Conservation (phyloP, 768 basidiomycete genomes). For the Hemileccinum impolitum region DNA sequence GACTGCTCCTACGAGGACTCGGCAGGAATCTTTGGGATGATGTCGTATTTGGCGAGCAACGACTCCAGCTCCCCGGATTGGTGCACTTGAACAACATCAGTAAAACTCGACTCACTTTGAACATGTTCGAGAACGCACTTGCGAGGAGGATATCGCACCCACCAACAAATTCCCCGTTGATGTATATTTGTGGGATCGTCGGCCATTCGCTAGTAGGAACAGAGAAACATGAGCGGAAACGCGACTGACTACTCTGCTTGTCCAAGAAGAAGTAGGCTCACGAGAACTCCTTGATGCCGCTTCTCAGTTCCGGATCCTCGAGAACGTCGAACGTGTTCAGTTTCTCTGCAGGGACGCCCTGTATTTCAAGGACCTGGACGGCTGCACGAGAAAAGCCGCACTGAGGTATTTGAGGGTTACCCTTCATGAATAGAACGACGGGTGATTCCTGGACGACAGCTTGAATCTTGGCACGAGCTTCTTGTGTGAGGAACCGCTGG, state of each 20-base stretch:
- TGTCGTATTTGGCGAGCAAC: constrained; percentile 65
- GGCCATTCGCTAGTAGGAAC: constrained; percentile 99
- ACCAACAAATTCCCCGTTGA: constrained; percentile 93
- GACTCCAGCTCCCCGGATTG: constrained; percentile 91
- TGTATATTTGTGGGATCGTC: constrained; percentile 92
- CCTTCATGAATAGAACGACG: constrained; percentile 98
- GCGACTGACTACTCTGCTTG: background rate
- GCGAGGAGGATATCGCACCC: constrained; percentile 93
- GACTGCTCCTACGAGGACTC: no score
- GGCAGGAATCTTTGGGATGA: constrained; percentile 52
- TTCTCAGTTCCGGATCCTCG: constrained; percentile 78
- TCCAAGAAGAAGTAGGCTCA: constrained; percentile 40
- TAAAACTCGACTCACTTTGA: no score
- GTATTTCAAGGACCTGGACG: constrained; percentile 83
- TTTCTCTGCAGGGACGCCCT: constrained; percentile 77
- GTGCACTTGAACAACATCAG: constrained; percentile 63
- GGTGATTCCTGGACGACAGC: constrained; percentile 72
- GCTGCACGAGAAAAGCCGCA: constrained; percentile 97
- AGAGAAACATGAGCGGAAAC: background rate
- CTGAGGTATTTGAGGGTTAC: constrained; percentile 78
- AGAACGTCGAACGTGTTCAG: constrained; percentile 89
- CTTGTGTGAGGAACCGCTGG: constrained; percentile 56
- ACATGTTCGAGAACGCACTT: constrained; percentile 52
- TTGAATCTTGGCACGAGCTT: constrained; percentile 62
- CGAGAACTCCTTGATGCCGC: constrained; percentile 95